A percentile compares a stretch with the other conserved stretches of the same genome.
Conservation (phyloP, 1,284 basidiomycete species). For the Tilletia setariae region DNA sequence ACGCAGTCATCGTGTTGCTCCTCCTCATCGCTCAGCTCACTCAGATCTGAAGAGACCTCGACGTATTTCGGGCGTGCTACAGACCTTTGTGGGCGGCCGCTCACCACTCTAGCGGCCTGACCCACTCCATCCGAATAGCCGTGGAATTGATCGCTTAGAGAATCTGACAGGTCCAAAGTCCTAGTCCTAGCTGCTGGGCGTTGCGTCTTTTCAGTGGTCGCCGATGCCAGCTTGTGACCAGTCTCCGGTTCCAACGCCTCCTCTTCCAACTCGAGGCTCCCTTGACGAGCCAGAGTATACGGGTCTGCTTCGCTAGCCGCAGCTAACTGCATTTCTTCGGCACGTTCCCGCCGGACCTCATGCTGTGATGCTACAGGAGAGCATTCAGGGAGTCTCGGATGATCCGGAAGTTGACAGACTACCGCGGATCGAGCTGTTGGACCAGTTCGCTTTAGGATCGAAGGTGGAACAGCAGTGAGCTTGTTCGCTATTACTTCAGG, state of each 20-base stretch:
- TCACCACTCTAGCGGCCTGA: too few relatives aligned
- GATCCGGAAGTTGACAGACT: neutral
- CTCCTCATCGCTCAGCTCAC: neutral
- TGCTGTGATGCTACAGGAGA: neutral
- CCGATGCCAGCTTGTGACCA: too few relatives aligned
- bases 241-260: too few relatives aligned
- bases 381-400: neutral
- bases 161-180: too few relatives aligned
- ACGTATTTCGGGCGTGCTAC: too few relatives aligned
- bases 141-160: too few relatives aligned
- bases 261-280: too few relatives aligned
- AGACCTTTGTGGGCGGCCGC: too few relatives aligned
- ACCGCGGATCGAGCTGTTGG: neutral
- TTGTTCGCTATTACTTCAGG: neutral
- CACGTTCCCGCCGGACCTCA: conserved; percentile 3
- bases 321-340: neutral
- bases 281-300: too few relatives aligned
- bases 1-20: neutral
- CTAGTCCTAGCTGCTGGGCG: too few relatives aligned
- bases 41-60: neutral
- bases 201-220: too few relatives aligned
- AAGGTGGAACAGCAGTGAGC: neutral
- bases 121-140: too few relatives aligned
- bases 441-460: neutral
- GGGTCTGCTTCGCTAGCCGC: neutral